Evolutionary conservation across 2,329 filamentous ascomycete species (phyloP), one percentile per base, ranked within the genome.

Genomic region (Botrytis sinoallii): DNA sequence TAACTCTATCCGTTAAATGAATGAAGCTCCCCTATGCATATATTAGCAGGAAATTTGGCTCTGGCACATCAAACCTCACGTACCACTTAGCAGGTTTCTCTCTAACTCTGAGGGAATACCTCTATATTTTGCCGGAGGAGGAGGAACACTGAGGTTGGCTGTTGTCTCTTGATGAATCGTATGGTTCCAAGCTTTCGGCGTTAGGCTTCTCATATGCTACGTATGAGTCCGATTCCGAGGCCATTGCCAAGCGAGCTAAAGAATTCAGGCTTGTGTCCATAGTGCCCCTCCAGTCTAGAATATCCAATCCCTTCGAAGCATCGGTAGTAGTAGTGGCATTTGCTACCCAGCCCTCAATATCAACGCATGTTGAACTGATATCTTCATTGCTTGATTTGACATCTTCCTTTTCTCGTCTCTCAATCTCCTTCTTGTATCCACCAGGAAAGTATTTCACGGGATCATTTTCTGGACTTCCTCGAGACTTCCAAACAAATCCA

Each of bases 401-500:
- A 6, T 69, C 71, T 32, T 22, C 29, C 1, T 38, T 7, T 48
- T 72, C 71, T 40, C 48, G 63, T 10, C 52, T 55, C 40, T 72
- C 44, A 22, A 72, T 68, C 40, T 70, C 72, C 32, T 38, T 59
- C 18, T 25, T 32, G 38, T 64, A 73, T 14, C 66, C 65, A 63
- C 38, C 60, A 7, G 70, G 44, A 55, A 70, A 73, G n/a, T 75
- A 61, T 35, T 64, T 65, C 38, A 70, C 65, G 8, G 75, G 76
- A 69, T 77, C 71, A 29, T 77, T 67, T 14, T 25, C 44, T 25
- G 57, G 2, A 22, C 65, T 35, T 38, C 76, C 78, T 40, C 74
- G 76, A 52, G 57, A 20, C 48, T 63, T 55, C 44, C 75, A 79
- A 6, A 22, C 74, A 66, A 77, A 79, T 1, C 71, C 64, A 3